Percentiles rank a stretch among this genome's conserved stretches.
These are phyloP conservation scores for Lactuca saligna DNA, from an alignment of 129 eudicot species.

Conservation along the genomic window DNA sequence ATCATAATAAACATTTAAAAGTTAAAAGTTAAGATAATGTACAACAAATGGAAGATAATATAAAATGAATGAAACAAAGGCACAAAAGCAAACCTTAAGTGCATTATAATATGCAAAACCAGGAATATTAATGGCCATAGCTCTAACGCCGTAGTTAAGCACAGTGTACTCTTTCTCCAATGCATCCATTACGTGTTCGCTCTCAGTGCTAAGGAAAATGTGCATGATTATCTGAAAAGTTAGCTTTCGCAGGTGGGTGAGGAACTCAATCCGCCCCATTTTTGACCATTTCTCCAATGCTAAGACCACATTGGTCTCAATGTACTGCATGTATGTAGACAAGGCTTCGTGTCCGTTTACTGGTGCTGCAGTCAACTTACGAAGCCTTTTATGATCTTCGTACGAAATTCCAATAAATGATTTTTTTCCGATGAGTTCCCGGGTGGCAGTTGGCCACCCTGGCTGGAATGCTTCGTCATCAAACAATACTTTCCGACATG, in stretches of 20 bases:
- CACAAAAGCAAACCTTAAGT: conserved; percentile 50
- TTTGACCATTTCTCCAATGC: conserved; percentile 71
- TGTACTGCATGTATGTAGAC: conserved; percentile 51
- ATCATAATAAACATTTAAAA: background rate
- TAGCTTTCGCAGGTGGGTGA: conserved; percentile 64
- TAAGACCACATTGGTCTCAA: conserved; percentile 47
- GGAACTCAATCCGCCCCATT: conserved; percentile 71
- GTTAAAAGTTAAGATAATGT: background rate
- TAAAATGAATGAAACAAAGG: background rate
- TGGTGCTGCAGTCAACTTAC: conserved; percentile 79
- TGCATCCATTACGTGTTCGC: conserved; percentile 56
- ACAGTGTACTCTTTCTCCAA: conserved; percentile 70
- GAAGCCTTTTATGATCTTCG: conserved; percentile 81
- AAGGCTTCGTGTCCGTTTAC: conserved; percentile 85
- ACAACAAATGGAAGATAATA: background rate
- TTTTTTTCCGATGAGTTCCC: conserved; percentile 69
- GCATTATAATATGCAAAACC: conserved; percentile 82
- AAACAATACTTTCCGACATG: conserved; percentile 53
- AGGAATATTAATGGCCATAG: conserved; percentile 79
- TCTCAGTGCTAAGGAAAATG: conserved; percentile 71
- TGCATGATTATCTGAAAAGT: conserved; percentile 75
- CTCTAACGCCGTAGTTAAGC: conserved; percentile 78
- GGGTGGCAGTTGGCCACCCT: conserved; percentile 82
- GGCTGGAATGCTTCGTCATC: conserved; percentile 91
- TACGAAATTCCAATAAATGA: conserved; percentile 62